Evolutionary conservation across 768 basidiomycete genomes (phyloP), one percentile per base, ranked within the genome.

Genomic region (Amanita molliuscula): DNA sequence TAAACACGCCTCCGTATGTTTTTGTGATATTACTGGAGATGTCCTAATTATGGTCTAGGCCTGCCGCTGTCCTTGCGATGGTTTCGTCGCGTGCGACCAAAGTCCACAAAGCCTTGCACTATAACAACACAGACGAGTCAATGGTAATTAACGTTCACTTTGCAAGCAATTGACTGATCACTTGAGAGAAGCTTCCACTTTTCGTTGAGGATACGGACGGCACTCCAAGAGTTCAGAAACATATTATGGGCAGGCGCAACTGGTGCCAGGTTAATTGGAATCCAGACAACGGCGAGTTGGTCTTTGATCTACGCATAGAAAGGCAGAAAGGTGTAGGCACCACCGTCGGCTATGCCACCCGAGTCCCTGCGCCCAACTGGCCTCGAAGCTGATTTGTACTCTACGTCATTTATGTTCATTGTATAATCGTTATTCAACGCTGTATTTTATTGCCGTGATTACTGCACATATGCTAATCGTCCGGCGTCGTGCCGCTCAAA

Each of bases 221-320:
- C 0, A 70, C 74, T 26, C 53, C 72, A n/a, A 76, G 85, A 33
- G 89, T 88, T 62, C 79, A 82, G 49, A 87, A 81, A 58, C 82
- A 75, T 58, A 82, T 96, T 51, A 93, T 93, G 82, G 90, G 88
- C 2, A 70, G 79, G 49, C 77, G 94, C 33, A 97, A 97, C 63
- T 98, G 90, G 82, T 86, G 87, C 59, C 73, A 74, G 33, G 79
- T 88, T 6, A 66, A 73, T 28, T 82, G 77, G 69, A 77, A 87
- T 38, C 58, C 62, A 11, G 46, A 58, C 2, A 74, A 76, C 4
- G 82, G 83, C 0, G 83, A 86, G 4, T 58, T 97, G 56, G 65
- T 77, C 6, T 97, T 88, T 54, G 86, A 91, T 56, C 79, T 97
- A 58, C 78, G 87, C 1, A 81, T 97, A 8, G 95, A 99, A 65